phyloP scores from a whole-genome alignment of 2,329 filamentous ascomycete genomes.

The Cadophora sp. region DNA sequence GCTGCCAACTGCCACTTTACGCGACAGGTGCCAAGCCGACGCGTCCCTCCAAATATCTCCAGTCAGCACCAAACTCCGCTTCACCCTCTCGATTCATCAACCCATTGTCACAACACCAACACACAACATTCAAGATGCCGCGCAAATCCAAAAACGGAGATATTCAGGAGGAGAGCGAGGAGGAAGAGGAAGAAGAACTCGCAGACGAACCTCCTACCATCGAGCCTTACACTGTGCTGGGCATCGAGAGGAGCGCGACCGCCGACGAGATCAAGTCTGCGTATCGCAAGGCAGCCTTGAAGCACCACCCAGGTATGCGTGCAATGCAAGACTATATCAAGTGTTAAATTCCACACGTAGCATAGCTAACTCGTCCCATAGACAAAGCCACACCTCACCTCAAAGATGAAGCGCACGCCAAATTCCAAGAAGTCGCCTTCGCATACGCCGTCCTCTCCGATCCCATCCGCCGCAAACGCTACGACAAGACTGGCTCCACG shows the following conservation, averaged over 20 bases:
- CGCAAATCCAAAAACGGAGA: slow-evolving; percentile 32
- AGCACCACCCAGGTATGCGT: slow-evolving; percentile 79
- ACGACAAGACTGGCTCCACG: slow-evolving; percentile 90
- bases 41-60: slow-evolving; percentile 29
- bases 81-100: neutral
- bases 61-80: slow-evolving; percentile 22
- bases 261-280: slow-evolving; percentile 84
- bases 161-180: slow-evolving; percentile 36
- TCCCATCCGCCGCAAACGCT: slow-evolving; percentile 78
- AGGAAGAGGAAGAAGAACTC: slow-evolving; percentile 25
- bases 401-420: slow-evolving; percentile 75
- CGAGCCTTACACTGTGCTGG: slow-evolving; percentile 82
- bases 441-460: slow-evolving; percentile 94
- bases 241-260: slow-evolving; percentile 73
- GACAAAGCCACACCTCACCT: slow-evolving; percentile 78
- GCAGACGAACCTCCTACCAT: slow-evolving; percentile 49
- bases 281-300: slow-evolving; percentile 90
- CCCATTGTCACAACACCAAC: slow-evolving; percentile 7
- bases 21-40: slow-evolving; percentile 25
- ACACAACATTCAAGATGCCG: slow-evolving; percentile 32
- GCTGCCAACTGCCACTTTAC: slow-evolving; percentile 24
- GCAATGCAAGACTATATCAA: neutral
- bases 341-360: neutral
- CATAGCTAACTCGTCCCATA: slow-evolving; percentile 42
- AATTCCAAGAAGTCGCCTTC: slow-evolving; percentile 90